A percentile compares a stretch with the other conserved stretches of the same genome.
These are phyloP conservation scores for Pythium biforme DNA, from an alignment of 352 stramenopile genomes.

Conservation along the genomic window DNA sequence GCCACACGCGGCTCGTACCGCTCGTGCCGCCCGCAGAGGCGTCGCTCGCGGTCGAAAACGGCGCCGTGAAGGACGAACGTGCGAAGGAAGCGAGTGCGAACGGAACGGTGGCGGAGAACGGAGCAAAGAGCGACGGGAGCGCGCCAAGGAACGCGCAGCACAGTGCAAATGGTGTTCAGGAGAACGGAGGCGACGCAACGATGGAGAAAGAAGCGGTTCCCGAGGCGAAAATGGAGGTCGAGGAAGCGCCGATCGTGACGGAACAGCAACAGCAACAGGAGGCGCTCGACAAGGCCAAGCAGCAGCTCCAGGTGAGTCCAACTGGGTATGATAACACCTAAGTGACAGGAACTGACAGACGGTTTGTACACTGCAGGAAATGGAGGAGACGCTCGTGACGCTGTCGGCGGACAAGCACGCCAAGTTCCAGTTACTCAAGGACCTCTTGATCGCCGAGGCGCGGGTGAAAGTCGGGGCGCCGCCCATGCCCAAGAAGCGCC, in stretches of 20 bases:
- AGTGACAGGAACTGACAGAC: too few relatives aligned
- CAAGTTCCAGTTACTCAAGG: constrained; percentile 74
- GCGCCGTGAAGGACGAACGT: neutral
- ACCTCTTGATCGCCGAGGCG: constrained; percentile 67
- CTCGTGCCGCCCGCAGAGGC: constrained; percentile 21
- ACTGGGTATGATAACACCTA: too few relatives aligned
- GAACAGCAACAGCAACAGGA: constrained; percentile 7
- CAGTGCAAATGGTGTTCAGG: neutral
- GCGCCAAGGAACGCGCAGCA: too few relatives aligned
- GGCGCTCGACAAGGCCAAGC: constrained; percentile 19
- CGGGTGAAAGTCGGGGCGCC: constrained; percentile 37
- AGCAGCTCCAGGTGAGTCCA: constrained; percentile 25
- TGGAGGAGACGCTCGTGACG: constrained; percentile 45
- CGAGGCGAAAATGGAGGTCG: neutral
- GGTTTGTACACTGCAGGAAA: constrained; percentile 26
- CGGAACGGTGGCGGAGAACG: neutral
- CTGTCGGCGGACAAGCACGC: constrained; percentile 69
- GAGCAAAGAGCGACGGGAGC: neutral
- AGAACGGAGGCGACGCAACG: neutral
- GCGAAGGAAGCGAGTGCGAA: too few relatives aligned
- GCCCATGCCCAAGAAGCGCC: constrained; percentile 24
- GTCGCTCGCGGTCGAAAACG: neutral
- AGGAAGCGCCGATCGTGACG: constrained; percentile 8
- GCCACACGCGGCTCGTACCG: constrained; percentile 33
- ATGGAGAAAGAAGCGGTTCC: neutral